phyloP scores from a whole-genome alignment of 345 rosid species.

The Moringa oleifera region DNA sequence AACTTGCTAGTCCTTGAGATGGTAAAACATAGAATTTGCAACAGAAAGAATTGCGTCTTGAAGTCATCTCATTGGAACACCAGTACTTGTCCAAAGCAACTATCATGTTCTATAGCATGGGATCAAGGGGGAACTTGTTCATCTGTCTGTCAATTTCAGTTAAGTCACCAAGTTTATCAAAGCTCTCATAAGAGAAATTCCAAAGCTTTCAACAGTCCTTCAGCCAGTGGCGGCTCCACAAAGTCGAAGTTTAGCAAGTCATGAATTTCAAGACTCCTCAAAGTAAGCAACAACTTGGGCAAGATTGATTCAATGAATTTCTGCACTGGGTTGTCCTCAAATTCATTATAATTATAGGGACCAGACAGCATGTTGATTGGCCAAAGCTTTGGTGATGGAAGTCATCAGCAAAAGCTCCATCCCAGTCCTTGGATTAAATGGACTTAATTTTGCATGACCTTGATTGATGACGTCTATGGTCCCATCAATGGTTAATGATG shows the following conservation, averaged over 20 bases:
- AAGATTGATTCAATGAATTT: conserved; percentile 90
- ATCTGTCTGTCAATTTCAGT: conserved; percentile 90
- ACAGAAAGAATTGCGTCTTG: conserved; percentile 92
- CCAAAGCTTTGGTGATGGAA: conserved; percentile 95
- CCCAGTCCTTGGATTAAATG: conserved; percentile 94
- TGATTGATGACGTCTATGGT: conserved; percentile 86
- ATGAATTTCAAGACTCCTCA: conserved; percentile 97
- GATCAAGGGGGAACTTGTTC: conserved; percentile 97
- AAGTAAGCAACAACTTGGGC: conserved; percentile 87
- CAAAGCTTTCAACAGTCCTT: conserved; percentile 85
- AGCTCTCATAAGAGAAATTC: too few species aligned
- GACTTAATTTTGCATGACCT: conserved; percentile 96
- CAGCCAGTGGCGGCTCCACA: conserved; percentile 99
- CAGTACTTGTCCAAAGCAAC: conserved; percentile 85
- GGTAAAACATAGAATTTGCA: conserved; percentile 91
- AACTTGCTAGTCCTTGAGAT: conserved; percentile 96
- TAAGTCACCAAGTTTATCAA: conserved; percentile 84
- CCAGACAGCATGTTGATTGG: conserved; percentile 90
- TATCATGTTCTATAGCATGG: conserved; percentile 86
- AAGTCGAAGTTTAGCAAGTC: conserved; percentile 90
- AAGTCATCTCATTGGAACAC: conserved; percentile 88
- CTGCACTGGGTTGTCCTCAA: conserved; percentile 88
- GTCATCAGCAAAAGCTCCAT: conserved; percentile 90
- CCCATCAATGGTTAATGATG: conserved; percentile 92
- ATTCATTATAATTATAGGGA: conserved; percentile 76